Conservation (phyloP, 169 alveolate species). For the Neospora caninum region DNA sequence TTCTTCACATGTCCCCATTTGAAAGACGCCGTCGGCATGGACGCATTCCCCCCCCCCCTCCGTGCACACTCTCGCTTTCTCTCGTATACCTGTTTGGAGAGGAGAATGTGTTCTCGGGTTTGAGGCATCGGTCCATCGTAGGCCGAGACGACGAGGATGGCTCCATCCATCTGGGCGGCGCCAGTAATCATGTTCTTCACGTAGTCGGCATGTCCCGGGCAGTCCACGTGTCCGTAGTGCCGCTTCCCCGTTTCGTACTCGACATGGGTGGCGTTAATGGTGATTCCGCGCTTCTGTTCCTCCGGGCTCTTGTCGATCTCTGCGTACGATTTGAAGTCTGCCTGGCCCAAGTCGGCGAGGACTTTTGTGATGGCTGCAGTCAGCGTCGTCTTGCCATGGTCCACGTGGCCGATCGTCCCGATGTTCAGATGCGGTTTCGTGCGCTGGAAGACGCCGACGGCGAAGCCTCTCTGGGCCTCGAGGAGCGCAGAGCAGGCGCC, state of each 20-base stretch:
- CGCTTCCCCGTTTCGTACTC: conserved; percentile 81
- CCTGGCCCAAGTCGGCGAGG: conserved; percentile 70
- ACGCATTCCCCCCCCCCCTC: too few relatives aligned
- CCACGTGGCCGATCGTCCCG: conserved; percentile 97
- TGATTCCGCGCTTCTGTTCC: conserved; percentile 93
- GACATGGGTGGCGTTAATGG: conserved; percentile 91
- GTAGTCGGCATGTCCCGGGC: conserved; percentile 95
- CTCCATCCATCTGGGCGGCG: conserved; percentile 96
- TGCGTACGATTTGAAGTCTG: conserved; percentile 78
- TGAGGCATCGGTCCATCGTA: conserved; percentile 96
- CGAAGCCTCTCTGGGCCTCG: not conserved
- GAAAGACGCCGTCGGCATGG: too few relatives aligned
- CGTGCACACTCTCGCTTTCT: too few relatives aligned
- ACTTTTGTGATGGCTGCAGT: conserved; percentile 95
- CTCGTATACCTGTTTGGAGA: conserved; percentile 85
- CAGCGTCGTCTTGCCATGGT: conserved; percentile 96
- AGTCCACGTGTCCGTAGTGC: conserved; percentile 78
- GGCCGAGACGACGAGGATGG: conserved; percentile 94
- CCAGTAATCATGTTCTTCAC: conserved; percentile 97
- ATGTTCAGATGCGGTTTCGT: conserved; percentile 94
- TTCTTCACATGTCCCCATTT: too few relatives aligned
- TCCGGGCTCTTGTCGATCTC: conserved; percentile 91
- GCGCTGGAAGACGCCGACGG: conserved; percentile 81
- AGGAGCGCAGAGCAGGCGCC: not conserved
- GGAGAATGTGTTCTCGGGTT: conserved; percentile 90